These are phyloP conservation scores for Phytophthora podocarpi DNA, from an alignment of 352 stramenopile species.

Conservation along the genomic window DNA sequence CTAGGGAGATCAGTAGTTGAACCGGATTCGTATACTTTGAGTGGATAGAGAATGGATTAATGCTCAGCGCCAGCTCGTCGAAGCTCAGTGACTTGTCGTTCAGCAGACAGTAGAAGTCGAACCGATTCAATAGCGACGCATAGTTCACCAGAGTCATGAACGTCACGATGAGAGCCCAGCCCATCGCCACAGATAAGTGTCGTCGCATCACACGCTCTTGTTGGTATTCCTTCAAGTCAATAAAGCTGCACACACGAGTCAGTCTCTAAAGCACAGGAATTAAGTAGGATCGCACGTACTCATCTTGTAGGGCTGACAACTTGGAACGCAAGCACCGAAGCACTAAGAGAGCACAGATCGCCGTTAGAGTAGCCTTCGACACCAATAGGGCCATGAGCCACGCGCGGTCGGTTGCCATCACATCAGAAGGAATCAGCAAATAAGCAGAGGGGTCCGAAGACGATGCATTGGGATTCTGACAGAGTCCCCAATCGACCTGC, in stretches of 20 bases:
- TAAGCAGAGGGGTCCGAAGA: constrained; percentile 19
- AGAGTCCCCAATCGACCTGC: constrained; percentile 34
- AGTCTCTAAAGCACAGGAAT: background rate
- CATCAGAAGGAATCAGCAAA: constrained; percentile 39
- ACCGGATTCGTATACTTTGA: constrained; percentile 41
- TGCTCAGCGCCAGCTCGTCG: constrained; percentile 41
- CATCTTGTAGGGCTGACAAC: constrained; percentile 64
- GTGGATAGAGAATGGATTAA: constrained; percentile 54
- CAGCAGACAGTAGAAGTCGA: constrained; percentile 63
- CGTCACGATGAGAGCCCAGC: constrained; percentile 42
- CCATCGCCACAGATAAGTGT: constrained; percentile 45
- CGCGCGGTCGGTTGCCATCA: constrained; percentile 48
- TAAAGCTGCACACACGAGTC: constrained; percentile 64
- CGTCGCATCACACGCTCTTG: constrained; percentile 53
- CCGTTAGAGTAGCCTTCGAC: constrained; percentile 44
- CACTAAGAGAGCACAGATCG: constrained; percentile 33
- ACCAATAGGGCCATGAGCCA: constrained; percentile 53
- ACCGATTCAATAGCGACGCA: constrained; percentile 63
- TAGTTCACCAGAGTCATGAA: constrained; percentile 60
- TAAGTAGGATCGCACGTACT: constrained; percentile 40
- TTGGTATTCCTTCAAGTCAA: constrained; percentile 71
- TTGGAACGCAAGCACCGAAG: constrained; percentile 58
- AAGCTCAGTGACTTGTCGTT: constrained; percentile 32
- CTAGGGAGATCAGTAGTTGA: constrained; percentile 44
- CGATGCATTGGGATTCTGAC: constrained; percentile 13